Conservation (phyloP, 139 green algal species). For the Chlorella sp. region DNA sequence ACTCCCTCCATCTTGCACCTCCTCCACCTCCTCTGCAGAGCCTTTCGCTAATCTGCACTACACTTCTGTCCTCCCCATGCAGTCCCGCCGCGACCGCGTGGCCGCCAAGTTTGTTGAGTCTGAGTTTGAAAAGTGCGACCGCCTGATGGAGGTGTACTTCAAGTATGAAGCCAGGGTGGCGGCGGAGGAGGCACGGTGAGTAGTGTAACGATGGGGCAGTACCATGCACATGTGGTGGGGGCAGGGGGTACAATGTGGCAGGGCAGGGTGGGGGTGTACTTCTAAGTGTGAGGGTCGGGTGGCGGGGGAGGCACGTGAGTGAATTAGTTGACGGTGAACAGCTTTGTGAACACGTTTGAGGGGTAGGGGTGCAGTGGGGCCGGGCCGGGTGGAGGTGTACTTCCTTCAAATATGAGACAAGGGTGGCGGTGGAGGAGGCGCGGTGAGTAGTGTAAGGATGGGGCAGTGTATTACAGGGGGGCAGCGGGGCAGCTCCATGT, state of each 20-base stretch:
- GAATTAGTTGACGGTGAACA: too few relatives aligned
- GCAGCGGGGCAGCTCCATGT: too few relatives aligned
- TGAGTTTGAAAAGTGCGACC: slow-evolving; percentile 97
- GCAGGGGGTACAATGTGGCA: too few relatives aligned
- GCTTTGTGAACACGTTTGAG: too few relatives aligned
- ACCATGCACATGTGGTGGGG: not conserved
- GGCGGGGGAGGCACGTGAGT: too few relatives aligned
- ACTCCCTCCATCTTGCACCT: too few relatives aligned
- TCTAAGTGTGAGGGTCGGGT: not conserved
- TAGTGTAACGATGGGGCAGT: not conserved
- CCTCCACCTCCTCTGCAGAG: too few relatives aligned
- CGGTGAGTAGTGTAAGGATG: not conserved
- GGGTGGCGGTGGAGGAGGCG: not conserved
- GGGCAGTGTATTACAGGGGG: too few relatives aligned
- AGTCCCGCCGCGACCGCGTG: slow-evolving; percentile 75
- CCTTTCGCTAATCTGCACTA: not conserved
- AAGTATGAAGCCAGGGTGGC: slow-evolving; percentile 67
- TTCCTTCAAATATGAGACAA: not conserved
- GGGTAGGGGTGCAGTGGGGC: too few relatives aligned
- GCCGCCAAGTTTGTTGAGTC: slow-evolving; percentile 96
- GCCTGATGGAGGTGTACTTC: slow-evolving; percentile 92
- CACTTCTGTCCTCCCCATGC: not conserved
- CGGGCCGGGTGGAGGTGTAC: not conserved
- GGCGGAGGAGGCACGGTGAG: slow-evolving; percentile 45
- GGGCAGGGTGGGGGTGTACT: too few relatives aligned